These are phyloP conservation scores for Penstemon barbatus DNA, from an alignment of 257 asterid species.

Conservation along the genomic window DNA sequence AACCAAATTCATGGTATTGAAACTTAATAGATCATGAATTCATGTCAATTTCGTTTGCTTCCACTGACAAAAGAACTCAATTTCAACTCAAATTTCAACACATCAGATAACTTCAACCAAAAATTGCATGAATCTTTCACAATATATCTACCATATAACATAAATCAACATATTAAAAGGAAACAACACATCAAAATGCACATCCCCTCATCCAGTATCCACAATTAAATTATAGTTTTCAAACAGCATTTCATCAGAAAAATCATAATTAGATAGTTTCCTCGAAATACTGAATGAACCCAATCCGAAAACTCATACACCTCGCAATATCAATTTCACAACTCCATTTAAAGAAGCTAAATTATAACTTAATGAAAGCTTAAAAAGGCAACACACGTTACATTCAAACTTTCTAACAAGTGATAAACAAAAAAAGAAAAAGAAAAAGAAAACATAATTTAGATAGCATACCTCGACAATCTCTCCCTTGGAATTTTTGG, in stretches of 20 bases:
- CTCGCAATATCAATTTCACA: not conserved
- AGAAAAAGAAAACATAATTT: not conserved
- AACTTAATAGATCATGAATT: not conserved
- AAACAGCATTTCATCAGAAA: not conserved
- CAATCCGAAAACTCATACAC: not conserved
- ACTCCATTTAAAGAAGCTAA: too few species aligned
- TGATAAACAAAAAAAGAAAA: not conserved
- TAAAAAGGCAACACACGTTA: not conserved
- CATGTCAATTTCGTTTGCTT: not conserved
- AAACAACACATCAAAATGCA: constrained; percentile 9
- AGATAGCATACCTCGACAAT: constrained; percentile 67
- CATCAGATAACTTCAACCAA: not conserved
- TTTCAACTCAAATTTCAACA: too few species aligned
- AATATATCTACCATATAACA: not conserved
- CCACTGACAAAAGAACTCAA: not conserved
- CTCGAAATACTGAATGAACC: not conserved
- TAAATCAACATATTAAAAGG: not conserved
- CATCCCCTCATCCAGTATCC: not conserved
- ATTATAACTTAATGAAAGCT: too few species aligned
- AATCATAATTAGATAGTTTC: not conserved
- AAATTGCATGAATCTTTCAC: not conserved
- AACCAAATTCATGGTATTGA: not conserved
- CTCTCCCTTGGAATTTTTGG: constrained; percentile 61
- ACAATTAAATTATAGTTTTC: not conserved
- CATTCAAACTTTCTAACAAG: too few species aligned